Evolutionary conservation across 192 early-diverging fungal genomes (phyloP), one percentile per base, ranked within the genome.

Genomic region (Backusella sp.): DNA sequence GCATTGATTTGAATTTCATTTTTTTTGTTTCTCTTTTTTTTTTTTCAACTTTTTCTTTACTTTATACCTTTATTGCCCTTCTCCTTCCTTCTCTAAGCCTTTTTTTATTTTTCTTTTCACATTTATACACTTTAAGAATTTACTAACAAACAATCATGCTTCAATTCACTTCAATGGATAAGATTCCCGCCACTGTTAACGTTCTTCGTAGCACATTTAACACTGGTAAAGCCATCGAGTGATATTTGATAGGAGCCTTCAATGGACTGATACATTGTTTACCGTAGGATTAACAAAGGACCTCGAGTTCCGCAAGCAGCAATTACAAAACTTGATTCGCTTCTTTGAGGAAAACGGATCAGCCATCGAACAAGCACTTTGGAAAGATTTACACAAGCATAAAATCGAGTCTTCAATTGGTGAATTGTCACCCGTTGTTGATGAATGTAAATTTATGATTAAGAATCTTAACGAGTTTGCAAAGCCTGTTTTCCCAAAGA

Each of bases 401-500:
- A 44, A 72, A 6, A 37, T 81, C 15, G 80, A 81, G 52, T 59
- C 36, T 26, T 26, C 59, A 36, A 42, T 77, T 42, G 74, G 59
- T 53, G 80, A 81, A 46, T 46, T 75, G 0, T 70, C 73, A 23
- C 68, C 73, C 62, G 65, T 76, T 36, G 65, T 81, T 14, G 76
- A 77, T 71, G 80, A 81, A 71, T 77, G 76, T 44, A 32, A 77
- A 34, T 76, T 46, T 37, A 72, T 81, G 80, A 59, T 81, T 46
- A 74, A 77, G 62, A 82, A 89, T 73, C 39, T 92, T 12, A 80
- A 89, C 59, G 80, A 78, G 67, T 87, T 90, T 79, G 52, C 78
- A 17, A 82, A 78, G 46, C 84, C 90, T 11, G 69, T 75, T 0
- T 26, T 66, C 26, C 71, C 73, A 65, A 28, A 59, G 14, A 77